A percentile compares a stretch with the other conserved stretches of the same genome.
phyloP scores from a whole-genome alignment of 2,329 filamentous ascomycete genomes.

The Myriosclerotinia scirpicola region DNA sequence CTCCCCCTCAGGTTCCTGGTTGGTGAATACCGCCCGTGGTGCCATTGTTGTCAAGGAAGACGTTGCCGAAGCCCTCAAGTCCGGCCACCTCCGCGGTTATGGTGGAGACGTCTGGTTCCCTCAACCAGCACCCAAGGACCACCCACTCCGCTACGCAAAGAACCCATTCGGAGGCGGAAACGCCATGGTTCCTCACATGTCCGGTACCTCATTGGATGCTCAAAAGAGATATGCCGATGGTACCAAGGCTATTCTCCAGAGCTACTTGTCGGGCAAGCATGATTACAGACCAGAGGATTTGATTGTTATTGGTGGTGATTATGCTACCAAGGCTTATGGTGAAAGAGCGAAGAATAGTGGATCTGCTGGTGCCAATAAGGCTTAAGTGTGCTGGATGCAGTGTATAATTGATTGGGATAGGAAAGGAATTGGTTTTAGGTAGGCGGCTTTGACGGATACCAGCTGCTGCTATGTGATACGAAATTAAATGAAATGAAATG shows the following conservation, averaged over 20 bases:
- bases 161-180: conserved; percentile 96
- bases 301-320: conserved; percentile 86
- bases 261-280: conserved; percentile 82
- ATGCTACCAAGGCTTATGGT: conserved; percentile 73
- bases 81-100: conserved; percentile 87
- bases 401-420: neutral
- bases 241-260: conserved; percentile 85
- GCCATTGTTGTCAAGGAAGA: conserved; percentile 99
- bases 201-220: conserved; percentile 95
- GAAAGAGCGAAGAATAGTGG: conserved; percentile 34
- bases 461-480: conserved; percentile 5
- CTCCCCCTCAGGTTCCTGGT: conserved; percentile 71
- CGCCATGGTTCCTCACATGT: conserved; percentile 99
- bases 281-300: conserved; percentile 91
- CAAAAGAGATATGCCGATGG: conserved; percentile 89
- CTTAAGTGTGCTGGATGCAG: neutral
- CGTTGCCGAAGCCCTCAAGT: conserved; percentile 88
- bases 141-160: conserved; percentile 88
- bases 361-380: conserved; percentile 17
- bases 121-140: conserved; percentile 91
- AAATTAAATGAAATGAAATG: neutral
- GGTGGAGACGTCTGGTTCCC: conserved; percentile 88
- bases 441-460: conserved; percentile 1
- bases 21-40: conserved; percentile 97
- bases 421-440: neutral